These are phyloP conservation scores for Primulina tabacum DNA, from an alignment of 257 asterid genomes.

Conservation along the genomic window DNA sequence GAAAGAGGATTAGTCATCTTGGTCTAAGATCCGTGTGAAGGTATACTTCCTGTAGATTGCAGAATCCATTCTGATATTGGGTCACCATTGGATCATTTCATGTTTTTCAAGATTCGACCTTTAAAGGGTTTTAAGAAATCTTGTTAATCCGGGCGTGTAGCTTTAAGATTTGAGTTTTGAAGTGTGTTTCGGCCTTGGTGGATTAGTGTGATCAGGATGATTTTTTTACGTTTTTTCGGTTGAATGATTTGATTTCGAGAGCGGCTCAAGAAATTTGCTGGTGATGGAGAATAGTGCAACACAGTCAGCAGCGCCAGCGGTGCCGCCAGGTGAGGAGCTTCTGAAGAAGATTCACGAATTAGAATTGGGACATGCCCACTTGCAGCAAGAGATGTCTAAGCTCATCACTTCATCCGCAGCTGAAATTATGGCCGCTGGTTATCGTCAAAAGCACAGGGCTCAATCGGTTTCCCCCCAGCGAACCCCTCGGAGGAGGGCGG, in stretches of 20 bases:
- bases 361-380: conserved; percentile 77
- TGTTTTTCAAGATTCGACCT: conserved; percentile 14
- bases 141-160: conserved; percentile 22
- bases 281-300: conserved; percentile 45
- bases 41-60: not conserved
- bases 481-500: conserved; percentile 37
- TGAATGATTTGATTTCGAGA: conserved; percentile 22
- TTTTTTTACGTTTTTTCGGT: not conserved
- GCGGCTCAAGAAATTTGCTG: conserved; percentile 5
- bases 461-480: conserved; percentile 80
- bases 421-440: conserved; percentile 30
- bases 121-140: conserved; percentile 15
- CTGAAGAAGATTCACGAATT: conserved; percentile 80
- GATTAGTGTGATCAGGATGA: not conserved
- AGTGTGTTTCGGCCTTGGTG: conserved; percentile 24
- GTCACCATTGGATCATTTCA: conserved; percentile 19
- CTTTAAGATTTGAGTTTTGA: conserved; percentile 12
- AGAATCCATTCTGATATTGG: conserved; percentile 4
- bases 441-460: conserved; percentile 57
- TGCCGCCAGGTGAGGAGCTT: conserved; percentile 66
- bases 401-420: conserved; percentile 53
- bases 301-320: conserved; percentile 27
- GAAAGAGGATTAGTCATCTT: conserved; percentile 24
- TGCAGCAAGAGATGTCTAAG: conserved; percentile 78
- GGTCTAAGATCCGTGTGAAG: conserved; percentile 24